Base-by-base conservation (phyloP, 805 yeast species). In the Metschnikowia amazonensis region DNA sequence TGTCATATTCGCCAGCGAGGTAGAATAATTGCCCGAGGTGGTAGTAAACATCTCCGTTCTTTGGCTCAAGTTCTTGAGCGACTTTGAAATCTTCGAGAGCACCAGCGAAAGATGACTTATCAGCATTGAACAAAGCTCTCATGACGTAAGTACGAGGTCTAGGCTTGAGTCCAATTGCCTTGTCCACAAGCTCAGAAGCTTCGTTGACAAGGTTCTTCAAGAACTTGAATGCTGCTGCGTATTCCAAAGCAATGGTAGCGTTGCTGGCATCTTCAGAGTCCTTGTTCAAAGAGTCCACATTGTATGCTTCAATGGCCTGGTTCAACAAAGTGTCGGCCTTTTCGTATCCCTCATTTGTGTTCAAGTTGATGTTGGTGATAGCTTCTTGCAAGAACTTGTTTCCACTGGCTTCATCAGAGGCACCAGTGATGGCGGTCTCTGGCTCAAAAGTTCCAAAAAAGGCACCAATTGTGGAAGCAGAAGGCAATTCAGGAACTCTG, bases 1-100 rank as follows among this genome's bases (percentile, higher is more conserved):
- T 74, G 31, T 68, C 70, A 60, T 86, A 80, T 50, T 88, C 86
- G 51, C 83, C 84, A 51, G 87, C 80, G 59, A 94, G 72, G 71
- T 90, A 92, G 65, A 77, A 80, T 63, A 90, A 76, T 78, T 94
- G 99, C 56, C 95, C 99, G 64, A 85, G 82, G 70, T 94, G 99
- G 75, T 94, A 94, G 74, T 83, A 87, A 55, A 85, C 79, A 61
- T 94, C 96, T 28, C 94, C 82, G 59, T 82, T 80, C 20, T 78
- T 69, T 41, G 92, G 80, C 60, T 87, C 83, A 50, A 85, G 61
- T 48, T 74, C 70, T 49, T 81, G 73, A 17, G 97, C 98, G 44
- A 74, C 69, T 43, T 80, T 79, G 60, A 94, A 89, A 66, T 83
- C 86, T 38, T 69, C 65, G 25, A 68, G 59, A 41, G 95, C 82